These are phyloP conservation scores for Fragosphaeria purpurea DNA, from an alignment of 2,329 filamentous ascomycete genomes.

Conservation along the genomic window DNA sequence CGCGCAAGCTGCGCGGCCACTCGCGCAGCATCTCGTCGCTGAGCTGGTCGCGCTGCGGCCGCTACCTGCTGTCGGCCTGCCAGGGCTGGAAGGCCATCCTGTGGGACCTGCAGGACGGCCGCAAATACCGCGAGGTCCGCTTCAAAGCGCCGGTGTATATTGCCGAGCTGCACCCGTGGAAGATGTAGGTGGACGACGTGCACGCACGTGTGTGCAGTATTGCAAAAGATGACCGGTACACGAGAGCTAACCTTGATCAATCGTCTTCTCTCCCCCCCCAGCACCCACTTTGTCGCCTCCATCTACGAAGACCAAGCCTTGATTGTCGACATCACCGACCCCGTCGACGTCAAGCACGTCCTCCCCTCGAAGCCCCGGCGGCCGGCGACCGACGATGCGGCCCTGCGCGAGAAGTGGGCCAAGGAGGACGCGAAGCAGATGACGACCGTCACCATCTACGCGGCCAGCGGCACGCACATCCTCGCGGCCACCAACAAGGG, in stretches of 20 bases:
- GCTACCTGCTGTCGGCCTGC: conserved; percentile 83
- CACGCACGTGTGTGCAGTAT: no score
- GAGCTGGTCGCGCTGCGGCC: conserved; percentile 87
- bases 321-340: conserved; percentile 68
- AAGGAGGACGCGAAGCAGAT: conserved; percentile 91
- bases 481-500: conserved; percentile 91
- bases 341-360: conserved; percentile 61
- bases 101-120: conserved; percentile 71
- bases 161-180: conserved; percentile 84
- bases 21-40: conserved; percentile 88
- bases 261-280: conserved; percentile 23
- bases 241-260: no score
- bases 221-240: no score
- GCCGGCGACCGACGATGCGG: conserved; percentile 58
- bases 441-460: conserved; percentile 88
- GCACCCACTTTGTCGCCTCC: conserved; percentile 77
- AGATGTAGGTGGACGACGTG: conserved; percentile 51
- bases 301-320: conserved; percentile 89
- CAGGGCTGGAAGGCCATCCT: conserved; percentile 95
- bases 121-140: conserved; percentile 71
- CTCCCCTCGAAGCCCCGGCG: conserved; percentile 77
- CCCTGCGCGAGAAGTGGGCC: conserved; percentile 69
- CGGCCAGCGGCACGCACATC: conserved; percentile 74
- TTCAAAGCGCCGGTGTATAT: conserved; percentile 93
- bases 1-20: conserved; percentile 86